These are phyloP conservation scores for Magnusiomyces suaveolens DNA, from an alignment of 1,139 yeast species.

Conservation along the genomic window DNA sequence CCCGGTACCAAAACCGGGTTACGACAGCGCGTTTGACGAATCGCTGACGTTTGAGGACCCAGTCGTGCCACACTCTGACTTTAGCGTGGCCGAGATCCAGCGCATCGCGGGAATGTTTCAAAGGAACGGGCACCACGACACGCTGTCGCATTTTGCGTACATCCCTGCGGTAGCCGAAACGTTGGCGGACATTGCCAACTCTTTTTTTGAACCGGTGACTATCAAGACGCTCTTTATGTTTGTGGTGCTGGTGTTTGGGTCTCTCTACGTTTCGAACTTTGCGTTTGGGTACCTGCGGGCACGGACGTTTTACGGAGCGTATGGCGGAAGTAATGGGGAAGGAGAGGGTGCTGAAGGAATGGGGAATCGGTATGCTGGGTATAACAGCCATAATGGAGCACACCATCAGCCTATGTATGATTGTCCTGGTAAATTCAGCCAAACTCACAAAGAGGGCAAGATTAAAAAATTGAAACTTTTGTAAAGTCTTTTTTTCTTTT, in stretches of 20 bases:
- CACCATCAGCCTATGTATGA: background rate
- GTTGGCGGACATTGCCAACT: slow-evolving; percentile 65
- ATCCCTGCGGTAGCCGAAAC: slow-evolving; percentile 44
- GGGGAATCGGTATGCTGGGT: slow-evolving; percentile 21
- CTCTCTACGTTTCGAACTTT: slow-evolving; percentile 35
- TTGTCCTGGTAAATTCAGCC: background rate
- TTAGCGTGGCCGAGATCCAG: background rate
- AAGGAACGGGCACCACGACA: background rate
- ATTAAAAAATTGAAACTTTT: background rate
- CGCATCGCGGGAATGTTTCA: background rate
- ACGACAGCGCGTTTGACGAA: background rate
- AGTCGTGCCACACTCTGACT: no score
- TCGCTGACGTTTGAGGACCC: background rate
- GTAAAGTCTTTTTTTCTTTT: background rate
- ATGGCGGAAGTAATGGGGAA: background rate
- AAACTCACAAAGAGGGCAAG: background rate
- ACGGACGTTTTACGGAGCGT: background rate
- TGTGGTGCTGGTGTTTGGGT: slow-evolving; percentile 22
- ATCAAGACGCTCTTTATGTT: slow-evolving; percentile 48
- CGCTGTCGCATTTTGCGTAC: background rate
- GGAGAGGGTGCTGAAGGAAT: background rate
- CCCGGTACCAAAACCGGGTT: background rate
- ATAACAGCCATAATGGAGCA: no score
- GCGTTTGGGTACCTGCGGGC: slow-evolving; percentile 36
- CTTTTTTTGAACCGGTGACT: slow-evolving; percentile 59